These are phyloP conservation scores for Aspergillus sp. DNA, from an alignment of 2,329 filamentous ascomycete genomes.

Conservation along the genomic window DNA sequence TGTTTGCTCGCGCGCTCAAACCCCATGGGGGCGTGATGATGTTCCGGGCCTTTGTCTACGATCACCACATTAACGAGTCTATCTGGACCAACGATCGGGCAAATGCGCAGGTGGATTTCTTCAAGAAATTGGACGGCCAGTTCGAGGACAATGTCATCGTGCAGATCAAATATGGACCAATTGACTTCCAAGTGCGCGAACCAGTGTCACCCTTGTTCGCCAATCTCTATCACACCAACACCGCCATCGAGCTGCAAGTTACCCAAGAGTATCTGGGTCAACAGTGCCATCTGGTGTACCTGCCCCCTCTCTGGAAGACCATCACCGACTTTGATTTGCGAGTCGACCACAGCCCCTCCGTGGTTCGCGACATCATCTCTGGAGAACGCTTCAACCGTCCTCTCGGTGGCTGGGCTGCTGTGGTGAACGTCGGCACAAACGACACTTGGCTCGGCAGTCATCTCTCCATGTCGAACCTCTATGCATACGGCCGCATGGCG, in stretches of 20 bases:
- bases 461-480: slow-evolving; percentile 68
- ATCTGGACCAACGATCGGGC: slow-evolving; percentile 67
- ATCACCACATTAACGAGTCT: slow-evolving; percentile 54
- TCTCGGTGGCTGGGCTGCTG: slow-evolving; percentile 62
- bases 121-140: slow-evolving; percentile 60
- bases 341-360: slow-evolving; percentile 55
- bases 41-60: slow-evolving; percentile 72
- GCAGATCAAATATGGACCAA: slow-evolving; percentile 72
- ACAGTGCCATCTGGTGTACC: slow-evolving; percentile 66
- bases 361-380: slow-evolving; percentile 59
- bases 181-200: slow-evolving; percentile 71
- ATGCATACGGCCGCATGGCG: slow-evolving; percentile 65
- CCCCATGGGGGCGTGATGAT: slow-evolving; percentile 62
- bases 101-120: slow-evolving; percentile 67
- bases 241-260: slow-evolving; percentile 64
- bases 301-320: slow-evolving; percentile 66
- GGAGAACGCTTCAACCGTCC: slow-evolving; percentile 58
- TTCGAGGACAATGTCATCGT: slow-evolving; percentile 70
- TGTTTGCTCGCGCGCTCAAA: slow-evolving; percentile 61
- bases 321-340: slow-evolving; percentile 66
- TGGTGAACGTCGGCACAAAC: slow-evolving; percentile 66
- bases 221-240: slow-evolving; percentile 46
- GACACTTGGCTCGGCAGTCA: slow-evolving; percentile 68
- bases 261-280: slow-evolving; percentile 70
- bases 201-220: slow-evolving; percentile 64